Conservation (phyloP, 345 rosid species). For the Bruguiera sexangula region DNA sequence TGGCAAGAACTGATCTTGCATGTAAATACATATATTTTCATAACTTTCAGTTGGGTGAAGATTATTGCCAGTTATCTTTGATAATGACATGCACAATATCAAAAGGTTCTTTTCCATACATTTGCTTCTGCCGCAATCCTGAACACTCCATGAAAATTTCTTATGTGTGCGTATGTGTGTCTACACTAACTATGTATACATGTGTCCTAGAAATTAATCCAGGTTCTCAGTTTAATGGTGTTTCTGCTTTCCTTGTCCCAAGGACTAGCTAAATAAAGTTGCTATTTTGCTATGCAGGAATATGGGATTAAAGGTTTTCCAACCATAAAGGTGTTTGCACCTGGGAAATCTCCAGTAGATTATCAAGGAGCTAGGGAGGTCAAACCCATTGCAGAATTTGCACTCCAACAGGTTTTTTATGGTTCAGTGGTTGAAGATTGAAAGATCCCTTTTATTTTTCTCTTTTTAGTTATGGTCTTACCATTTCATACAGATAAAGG, state of each 20-base stretch:
- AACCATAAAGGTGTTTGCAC: conserved; percentile 79
- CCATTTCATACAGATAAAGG: conserved; percentile 53
- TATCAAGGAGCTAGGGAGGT: conserved; percentile 95
- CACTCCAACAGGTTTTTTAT: conserved; percentile 57
- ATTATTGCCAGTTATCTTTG: not conserved
- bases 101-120: not conserved
- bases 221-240: not conserved
- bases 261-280: not conserved
- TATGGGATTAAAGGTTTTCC: conserved; percentile 92
- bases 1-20: not conserved
- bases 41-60: not conserved
- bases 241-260: not conserved
- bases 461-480: conserved; percentile 7
- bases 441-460: not conserved
- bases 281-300: conserved; percentile 45
- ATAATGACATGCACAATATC: not conserved
- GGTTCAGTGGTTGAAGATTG: not conserved
- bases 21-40: not conserved
- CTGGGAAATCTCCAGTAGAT: conserved; percentile 85
- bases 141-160: no score
- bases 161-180: not conserved
- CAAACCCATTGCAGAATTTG: conserved; percentile 73
- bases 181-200: not conserved
- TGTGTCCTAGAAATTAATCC: not conserved
- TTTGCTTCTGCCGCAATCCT: no score